Evolutionary conservation across 345 rosid genomes (phyloP), one percentile per base, ranked within the genome.

Genomic region (Eucalyptus camaldulensis): DNA sequence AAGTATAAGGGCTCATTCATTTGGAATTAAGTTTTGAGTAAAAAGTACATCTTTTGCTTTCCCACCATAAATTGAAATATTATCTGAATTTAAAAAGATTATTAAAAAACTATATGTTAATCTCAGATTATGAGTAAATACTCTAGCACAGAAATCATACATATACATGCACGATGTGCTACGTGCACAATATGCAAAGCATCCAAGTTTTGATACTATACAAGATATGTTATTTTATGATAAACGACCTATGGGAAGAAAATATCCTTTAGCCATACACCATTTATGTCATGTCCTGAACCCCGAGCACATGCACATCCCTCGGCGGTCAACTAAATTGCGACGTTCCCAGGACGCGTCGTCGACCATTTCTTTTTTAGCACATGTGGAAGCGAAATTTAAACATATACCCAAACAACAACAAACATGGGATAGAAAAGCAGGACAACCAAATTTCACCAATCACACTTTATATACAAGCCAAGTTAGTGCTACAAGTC

Each of bases 331-430:
- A 7, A 49, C 51, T 49, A 49, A 49, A 49, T 49, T 49, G 51
- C 6, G 3, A 49, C 17, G 7, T 49, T 49, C 51, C 7, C 0
- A 49, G 0, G 53, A 50, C 0, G 8, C 8, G 1, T 50, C 53
- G 1, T 15, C 19, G 1, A 50, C 0, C 19, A 0, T 50, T 50
- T 50, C 3, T 15, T 50, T 50, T 50, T 15, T 14, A 6, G 7
- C 19, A 50, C 53, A 50, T 50, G 19, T 0, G 1, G 19, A 6
- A 50, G 53, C 8, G 19, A 6, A 50, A 50, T 50, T 15, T 50
- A 50, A 50, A 50, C 8, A 15, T 50, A 50, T 50, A 50, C 53
- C 53, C 8, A 50, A 2, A 50, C 53, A 50, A 50, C 53, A 50
- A 50, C 19, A 50, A 50, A 50, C 8, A 50, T 15, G 19, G 19